Evolutionary conservation across 129 eudicot genomes (phyloP).

Genomic region (Chrysanthemum makinoi): DNA sequence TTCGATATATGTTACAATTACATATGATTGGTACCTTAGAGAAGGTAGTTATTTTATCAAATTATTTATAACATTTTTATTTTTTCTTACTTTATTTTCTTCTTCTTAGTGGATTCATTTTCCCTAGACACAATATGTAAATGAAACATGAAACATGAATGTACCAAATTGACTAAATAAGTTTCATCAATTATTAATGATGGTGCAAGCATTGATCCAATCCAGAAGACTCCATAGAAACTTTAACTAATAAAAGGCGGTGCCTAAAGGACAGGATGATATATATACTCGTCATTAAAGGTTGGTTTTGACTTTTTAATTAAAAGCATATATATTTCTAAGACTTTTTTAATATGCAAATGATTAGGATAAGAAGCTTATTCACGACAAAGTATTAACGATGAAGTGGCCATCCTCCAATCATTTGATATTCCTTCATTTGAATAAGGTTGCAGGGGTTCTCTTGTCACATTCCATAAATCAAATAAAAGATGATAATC

Average conservation of each 20-base stretch:
- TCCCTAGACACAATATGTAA: too few relatives aligned
- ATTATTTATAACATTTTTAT: too few relatives aligned
- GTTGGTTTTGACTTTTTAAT: conserved; percentile 13
- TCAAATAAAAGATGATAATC: too few relatives aligned
- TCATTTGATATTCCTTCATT: conserved; percentile 17
- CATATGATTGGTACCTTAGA: too few relatives aligned
- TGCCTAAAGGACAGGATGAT: conserved; percentile 23
- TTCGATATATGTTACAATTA: too few relatives aligned
- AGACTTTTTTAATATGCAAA: conserved; percentile 8
- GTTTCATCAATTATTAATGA: not conserved
- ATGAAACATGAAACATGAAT: too few relatives aligned
- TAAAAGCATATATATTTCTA: not conserved
- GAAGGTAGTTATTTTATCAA: too few relatives aligned
- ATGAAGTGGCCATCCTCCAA: conserved; percentile 25
- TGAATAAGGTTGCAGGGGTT: conserved; percentile 8
- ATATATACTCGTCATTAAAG: conserved; percentile 18
- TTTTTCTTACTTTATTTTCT: too few relatives aligned
- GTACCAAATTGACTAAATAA: too few relatives aligned
- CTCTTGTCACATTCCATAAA: not conserved
- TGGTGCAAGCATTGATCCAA: conserved; percentile 10
- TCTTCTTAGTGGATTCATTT: too few relatives aligned
- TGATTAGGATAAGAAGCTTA: conserved; percentile 28
- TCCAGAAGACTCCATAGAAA: conserved; percentile 21
- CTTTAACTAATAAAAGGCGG: conserved; percentile 32
- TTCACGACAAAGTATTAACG: conserved; percentile 26